Base-by-base conservation (phyloP, 805 yeast genomes). In the Candida ovalis region DNA sequence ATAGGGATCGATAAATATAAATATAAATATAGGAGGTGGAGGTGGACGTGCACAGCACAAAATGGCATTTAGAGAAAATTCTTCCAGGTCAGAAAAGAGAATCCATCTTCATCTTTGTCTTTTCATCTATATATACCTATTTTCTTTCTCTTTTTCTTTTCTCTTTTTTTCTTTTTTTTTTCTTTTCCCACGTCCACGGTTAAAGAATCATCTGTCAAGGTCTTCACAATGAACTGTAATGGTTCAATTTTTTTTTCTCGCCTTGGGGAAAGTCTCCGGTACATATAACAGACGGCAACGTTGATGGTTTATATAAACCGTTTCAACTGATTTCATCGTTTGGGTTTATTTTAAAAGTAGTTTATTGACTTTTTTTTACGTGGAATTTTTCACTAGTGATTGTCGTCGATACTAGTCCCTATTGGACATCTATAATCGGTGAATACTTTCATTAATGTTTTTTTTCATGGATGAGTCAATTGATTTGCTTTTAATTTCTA, bases 181-280 rank as follows among this genome's bases (percentile, higher is more conserved):
- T 57, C 57, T 45, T 49, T 52, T 47, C 44, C 52, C 47, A 75
- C 80, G 76, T 77, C 74, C 86, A 80, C 81, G 81, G 75, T 64
- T 78, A 68, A 83, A 83, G 88, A 83, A 80, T 83, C 82, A 87
- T 81, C 81, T 56, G 36, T 78, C 88, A 82, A 83, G 82, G 88
- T 83, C 68, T 67, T 66, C 88, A 73, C 54, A 80, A 74, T 76
- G 81, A 71, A 52, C 15, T 17, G n/a, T 6, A 7, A 17, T 18
- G 4, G 23, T 19, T 25, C 38, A n/a, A 44, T 46, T 59, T 58
- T 52, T 45, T 50, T 51, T 51, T 48, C 10, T 17, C 65, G 86
- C 86, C 82, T 83, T 78, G 88, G 90, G 90, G 89, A 84, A 84
- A 84, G 90, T 84, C 90, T 84, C 89, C 90, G 80, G 86, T 86